Conservation (phyloP, 176 grass and related monocot genomes). For the Oryza australiensis region DNA sequence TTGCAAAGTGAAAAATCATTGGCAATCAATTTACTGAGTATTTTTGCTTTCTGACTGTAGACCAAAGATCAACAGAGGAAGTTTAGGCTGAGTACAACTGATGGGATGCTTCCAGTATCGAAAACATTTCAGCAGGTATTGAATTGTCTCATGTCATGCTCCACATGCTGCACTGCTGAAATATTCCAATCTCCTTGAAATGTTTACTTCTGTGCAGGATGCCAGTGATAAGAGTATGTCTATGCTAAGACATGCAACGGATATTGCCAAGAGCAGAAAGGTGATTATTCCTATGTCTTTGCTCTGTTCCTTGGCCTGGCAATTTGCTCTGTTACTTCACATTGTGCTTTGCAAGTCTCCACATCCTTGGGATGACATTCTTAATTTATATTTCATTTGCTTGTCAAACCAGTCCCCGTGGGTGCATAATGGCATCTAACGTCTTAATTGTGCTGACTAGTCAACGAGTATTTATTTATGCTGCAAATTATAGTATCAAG, state of each 20-base stretch:
- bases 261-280: constrained; percentile 60
- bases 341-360: background rate
- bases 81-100: constrained; percentile 57
- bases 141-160: background rate
- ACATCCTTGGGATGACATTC: background rate
- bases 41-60: constrained; percentile 29
- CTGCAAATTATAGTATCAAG: background rate
- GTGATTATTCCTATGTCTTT: constrained; percentile 15
- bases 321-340: background rate
- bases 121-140: constrained; percentile 69
- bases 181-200: background rate
- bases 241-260: constrained; percentile 58
- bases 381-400: background rate
- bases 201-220: constrained; percentile 51
- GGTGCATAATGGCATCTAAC: background rate
- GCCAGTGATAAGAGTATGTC: constrained; percentile 50
- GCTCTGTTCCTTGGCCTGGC: background rate
- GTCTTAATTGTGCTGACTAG: background rate
- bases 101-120: constrained; percentile 50
- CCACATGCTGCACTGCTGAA: background rate
- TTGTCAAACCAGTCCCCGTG: background rate
- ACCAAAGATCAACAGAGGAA: constrained; percentile 66
- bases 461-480: too few relatives aligned
- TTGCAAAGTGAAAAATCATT: background rate
- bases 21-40: background rate